phyloP scores from a whole-genome alignment of 305 asterid genomes.

The Rubia balearica region DNA sequence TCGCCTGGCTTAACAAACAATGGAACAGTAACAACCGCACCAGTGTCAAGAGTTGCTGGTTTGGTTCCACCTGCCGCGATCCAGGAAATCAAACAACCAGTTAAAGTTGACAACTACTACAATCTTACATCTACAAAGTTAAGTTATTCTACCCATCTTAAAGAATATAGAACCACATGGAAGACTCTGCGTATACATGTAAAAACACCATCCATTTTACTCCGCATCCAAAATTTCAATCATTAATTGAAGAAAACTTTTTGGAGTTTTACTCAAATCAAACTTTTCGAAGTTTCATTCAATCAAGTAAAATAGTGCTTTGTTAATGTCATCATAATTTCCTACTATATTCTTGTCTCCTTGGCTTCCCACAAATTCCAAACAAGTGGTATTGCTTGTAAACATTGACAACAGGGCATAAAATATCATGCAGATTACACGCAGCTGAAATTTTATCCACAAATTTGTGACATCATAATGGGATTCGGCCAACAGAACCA shows the following conservation, averaged over 20 bases:
- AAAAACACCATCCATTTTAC: background rate
- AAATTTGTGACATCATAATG: background rate
- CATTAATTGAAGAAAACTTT: background rate
- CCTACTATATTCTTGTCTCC: background rate
- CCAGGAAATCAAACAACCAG: too few relatives aligned
- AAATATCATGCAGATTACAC: background rate
- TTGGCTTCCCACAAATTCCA: background rate
- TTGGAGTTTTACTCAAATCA: too few relatives aligned
- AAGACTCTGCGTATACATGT: slow-evolving; percentile 10
- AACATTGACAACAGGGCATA: background rate
- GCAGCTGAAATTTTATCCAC: background rate
- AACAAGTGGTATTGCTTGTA: background rate
- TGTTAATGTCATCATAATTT: background rate
- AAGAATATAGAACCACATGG: background rate
- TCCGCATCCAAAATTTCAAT: background rate
- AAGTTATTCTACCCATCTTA: background rate
- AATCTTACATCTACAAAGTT: background rate
- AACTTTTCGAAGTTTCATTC: background rate
- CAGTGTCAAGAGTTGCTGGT: slow-evolving; percentile 80
- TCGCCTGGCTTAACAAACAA: slow-evolving; percentile 60
- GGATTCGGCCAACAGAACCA: background rate
- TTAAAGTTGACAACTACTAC: background rate
- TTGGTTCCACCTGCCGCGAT: slow-evolving; percentile 75
- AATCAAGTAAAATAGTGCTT: background rate
- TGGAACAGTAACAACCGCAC: slow-evolving; percentile 83